phyloP scores from a whole-genome alignment of 768 basidiomycete species.

The Podaxis pistillaris region DNA sequence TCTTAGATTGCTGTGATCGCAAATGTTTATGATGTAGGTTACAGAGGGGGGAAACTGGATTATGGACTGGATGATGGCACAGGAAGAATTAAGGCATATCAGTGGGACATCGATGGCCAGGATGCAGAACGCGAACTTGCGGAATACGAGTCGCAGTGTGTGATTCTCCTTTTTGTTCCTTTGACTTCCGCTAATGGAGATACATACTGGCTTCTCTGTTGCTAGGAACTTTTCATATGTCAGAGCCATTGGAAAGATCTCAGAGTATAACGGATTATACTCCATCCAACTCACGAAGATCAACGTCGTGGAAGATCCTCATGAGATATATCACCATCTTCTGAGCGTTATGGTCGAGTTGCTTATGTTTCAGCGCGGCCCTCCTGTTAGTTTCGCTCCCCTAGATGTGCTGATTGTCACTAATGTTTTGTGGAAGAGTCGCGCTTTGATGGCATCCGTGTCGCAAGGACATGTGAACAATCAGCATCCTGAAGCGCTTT shows the following conservation, averaged over 20 bases:
- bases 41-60: neutral
- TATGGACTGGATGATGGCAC: slow-evolving; percentile 14
- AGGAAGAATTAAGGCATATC: slow-evolving; percentile 15
- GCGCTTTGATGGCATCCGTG: neutral
- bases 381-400: slow-evolving; percentile 19
- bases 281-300: slow-evolving; percentile 21
- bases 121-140: slow-evolving; percentile 9
- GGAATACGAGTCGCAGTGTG: neutral
- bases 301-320: slow-evolving; percentile 17
- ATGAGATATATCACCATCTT: slow-evolving; percentile 29
- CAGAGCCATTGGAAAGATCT: slow-evolving; percentile 22
- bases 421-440: neutral
- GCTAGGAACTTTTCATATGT: slow-evolving; percentile 18
- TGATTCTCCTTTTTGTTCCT: neutral
- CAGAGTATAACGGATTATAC: slow-evolving; percentile 21
- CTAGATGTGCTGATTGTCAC: neutral
- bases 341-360: slow-evolving; percentile 22
- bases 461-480: neutral
- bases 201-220: neutral
- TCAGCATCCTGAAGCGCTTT: neutral
- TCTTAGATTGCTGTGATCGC: slow-evolving; percentile 13
- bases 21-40: slow-evolving; percentile 10
- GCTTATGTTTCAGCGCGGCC: slow-evolving; percentile 19
- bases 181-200: neutral
- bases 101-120: slow-evolving; percentile 5